Base-by-base conservation (phyloP, 345 rosid species). In the Acer negundo region DNA sequence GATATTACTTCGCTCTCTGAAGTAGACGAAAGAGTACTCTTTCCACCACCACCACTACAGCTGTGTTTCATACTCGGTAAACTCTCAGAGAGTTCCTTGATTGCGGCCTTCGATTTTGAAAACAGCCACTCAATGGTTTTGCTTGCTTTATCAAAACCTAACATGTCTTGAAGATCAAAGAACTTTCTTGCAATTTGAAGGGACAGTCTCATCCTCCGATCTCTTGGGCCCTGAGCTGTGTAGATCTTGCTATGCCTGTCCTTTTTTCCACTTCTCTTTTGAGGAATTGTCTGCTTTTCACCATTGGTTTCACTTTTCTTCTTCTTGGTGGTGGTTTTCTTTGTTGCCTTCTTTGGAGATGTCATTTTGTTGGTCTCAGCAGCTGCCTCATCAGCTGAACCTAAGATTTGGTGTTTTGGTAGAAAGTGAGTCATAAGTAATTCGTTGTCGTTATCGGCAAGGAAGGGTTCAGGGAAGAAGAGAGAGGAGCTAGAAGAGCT, bases 201-300 rank as follows among this genome's bases (percentile, higher is more conserved):
- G 56, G 97, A 92, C 46, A 92, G 69, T 82, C 97, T 87, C 89
- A 92, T 89, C 61, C 97, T 81, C 73, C 97, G 75, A 80, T 90
- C 97, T 76, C 94, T 84, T 24, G 87, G 93, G 1, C 97, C 97
- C 76, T 85, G 87, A 62, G 93, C 90, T 17, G 97, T 90, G 59
- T 80, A 80, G 89, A 92, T 92, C 93, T 92, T 92, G 89, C 92
- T 92, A 72, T 90, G 97, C 66, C 93, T 82, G 84, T 90, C 97
- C 70, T 85, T 90, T 81, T 89, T 90, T 26, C 84, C 87, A 10
- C 62, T 67, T 70, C 77, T 82, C 81, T 75, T 88, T 67, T 83
- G 70, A n/a, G 82, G 82, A 75, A 67, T 64, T 59, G 72, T 38
- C 81, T 71, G 83, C 83, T 79, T 74, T 66, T 67, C 61, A 38